These are phyloP conservation scores for Lentinula sp. DNA, from an alignment of 768 basidiomycete genomes.

Conservation along the genomic window DNA sequence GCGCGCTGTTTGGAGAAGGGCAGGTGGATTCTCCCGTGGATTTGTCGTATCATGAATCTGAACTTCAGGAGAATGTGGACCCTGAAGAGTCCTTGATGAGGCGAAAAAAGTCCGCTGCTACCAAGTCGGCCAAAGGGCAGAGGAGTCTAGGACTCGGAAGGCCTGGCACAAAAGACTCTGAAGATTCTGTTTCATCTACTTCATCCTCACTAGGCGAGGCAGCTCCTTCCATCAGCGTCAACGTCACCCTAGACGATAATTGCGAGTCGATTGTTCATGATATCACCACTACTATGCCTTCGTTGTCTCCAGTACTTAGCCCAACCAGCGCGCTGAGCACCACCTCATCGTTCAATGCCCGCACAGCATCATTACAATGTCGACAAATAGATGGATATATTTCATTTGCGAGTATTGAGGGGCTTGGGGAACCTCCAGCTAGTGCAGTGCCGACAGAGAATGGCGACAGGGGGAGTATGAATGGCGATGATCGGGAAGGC, in stretches of 20 bases:
- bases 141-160: neutral
- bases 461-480: neutral
- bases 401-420: neutral
- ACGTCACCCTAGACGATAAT: neutral
- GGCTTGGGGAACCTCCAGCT: neutral
- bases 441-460: neutral
- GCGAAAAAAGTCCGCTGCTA: neutral
- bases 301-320: neutral
- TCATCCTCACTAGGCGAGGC: neutral
- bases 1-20: neutral
- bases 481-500: neutral
- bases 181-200: neutral
- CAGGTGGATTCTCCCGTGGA: neutral
- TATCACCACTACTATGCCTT: neutral
- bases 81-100: neutral
- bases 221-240: neutral
- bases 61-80: neutral
- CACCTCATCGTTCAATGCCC: slow-evolving; percentile 3
- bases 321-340: neutral
- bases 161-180: neutral
- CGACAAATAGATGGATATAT: neutral
- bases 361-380: slow-evolving; percentile 1
- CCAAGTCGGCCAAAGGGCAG: neutral
- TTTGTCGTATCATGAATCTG: neutral
- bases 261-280: neutral